A percentile compares a stretch with the other conserved stretches of the same genome.
Evolutionary conservation across 352 stramenopile genomes (phyloP).

Genomic region (Pythium biforme): DNA sequence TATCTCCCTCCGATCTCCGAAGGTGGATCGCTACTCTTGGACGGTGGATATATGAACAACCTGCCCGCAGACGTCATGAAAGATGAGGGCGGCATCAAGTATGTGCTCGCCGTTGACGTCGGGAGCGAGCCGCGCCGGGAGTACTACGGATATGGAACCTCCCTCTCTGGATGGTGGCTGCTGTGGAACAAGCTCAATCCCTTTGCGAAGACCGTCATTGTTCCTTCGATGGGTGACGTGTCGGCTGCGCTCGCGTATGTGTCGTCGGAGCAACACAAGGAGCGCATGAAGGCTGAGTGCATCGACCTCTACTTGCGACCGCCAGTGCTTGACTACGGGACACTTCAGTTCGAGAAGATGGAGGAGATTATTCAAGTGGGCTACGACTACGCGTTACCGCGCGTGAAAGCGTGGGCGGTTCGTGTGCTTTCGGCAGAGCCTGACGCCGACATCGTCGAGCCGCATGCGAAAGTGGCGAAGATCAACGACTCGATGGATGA

Average conservation of each 20-base stretch:
- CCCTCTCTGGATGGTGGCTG: conserved; percentile 89
- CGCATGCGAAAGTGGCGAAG: conserved; percentile 14
- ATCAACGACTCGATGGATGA: conserved; percentile 11
- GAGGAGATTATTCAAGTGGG: conserved; percentile 88
- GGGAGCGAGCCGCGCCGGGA: conserved; percentile 72
- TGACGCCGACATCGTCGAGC: conserved; percentile 56
- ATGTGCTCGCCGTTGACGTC: conserved; percentile 90
- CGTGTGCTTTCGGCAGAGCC: conserved; percentile 56
- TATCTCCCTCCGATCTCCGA: conserved; percentile 91
- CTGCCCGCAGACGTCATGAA: conserved; percentile 91
- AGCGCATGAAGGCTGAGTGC: conserved; percentile 78
- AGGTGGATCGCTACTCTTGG: conserved; percentile 82
- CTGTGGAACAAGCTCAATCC: conserved; percentile 91
- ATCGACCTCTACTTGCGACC: conserved; percentile 89
- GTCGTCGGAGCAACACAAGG: conserved; percentile 88
- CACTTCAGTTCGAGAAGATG: conserved; percentile 92
- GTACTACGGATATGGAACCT: conserved; percentile 80
- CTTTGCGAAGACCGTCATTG: conserved; percentile 82
- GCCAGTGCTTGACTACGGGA: conserved; percentile 87
- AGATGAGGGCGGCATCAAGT: conserved; percentile 85
- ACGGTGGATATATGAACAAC: conserved; percentile 95
- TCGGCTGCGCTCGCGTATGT: conserved; percentile 87
- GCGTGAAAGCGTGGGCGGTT: conserved; percentile 56
- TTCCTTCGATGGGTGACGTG: conserved; percentile 92
- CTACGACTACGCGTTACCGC: conserved; percentile 79